A percentile compares a stretch with the other conserved stretches of the same genome.
Evolutionary conservation across 192 early-diverging fungal genomes (phyloP).

Genomic region (Phycomyces nitens): DNA sequence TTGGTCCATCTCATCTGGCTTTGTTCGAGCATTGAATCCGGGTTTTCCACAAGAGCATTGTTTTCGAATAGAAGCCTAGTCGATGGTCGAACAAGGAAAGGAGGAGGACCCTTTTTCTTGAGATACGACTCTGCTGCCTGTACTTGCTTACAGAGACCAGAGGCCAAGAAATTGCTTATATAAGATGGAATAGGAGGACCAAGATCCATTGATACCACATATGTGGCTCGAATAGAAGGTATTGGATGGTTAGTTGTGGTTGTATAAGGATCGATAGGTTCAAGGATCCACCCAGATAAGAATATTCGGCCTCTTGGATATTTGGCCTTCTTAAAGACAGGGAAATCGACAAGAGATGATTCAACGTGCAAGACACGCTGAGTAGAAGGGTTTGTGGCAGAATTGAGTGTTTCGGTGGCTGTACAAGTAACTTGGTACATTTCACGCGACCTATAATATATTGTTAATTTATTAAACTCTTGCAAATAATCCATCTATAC

Average conservation of each 20-base stretch:
- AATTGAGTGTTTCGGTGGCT: slow-evolving; percentile 15
- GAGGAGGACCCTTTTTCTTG: slow-evolving; percentile 41
- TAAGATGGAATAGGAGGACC: slow-evolving; percentile 44
- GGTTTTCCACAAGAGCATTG: slow-evolving; percentile 9
- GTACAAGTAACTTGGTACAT: slow-evolving; percentile 37
- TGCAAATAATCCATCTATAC: background rate
- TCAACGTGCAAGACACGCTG: slow-evolving; percentile 28
- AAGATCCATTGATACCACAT: slow-evolving; percentile 43
- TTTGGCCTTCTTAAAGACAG: slow-evolving; percentile 2
- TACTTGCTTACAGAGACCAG: slow-evolving; percentile 39
- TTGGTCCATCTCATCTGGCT: background rate
- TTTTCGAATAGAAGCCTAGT: slow-evolving; percentile 30
- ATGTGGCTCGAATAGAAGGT: slow-evolving; percentile 48
- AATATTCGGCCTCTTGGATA: slow-evolving; percentile 34
- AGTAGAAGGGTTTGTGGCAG: slow-evolving; percentile 8
- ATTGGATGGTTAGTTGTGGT: slow-evolving; percentile 50
- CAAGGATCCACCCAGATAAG: slow-evolving; percentile 52
- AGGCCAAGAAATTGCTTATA: slow-evolving; percentile 43
- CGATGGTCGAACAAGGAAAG: slow-evolving; percentile 20
- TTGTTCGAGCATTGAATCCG: slow-evolving; percentile 1
- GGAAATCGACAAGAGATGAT: slow-evolving; percentile 25
- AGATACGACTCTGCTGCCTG: slow-evolving; percentile 41
- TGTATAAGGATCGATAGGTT: slow-evolving; percentile 49
- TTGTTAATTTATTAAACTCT: too few species aligned
- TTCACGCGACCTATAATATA: slow-evolving; percentile 44